Conservation (phyloP, 176 grass and related monocot genomes). For the Otatea glauca region DNA sequence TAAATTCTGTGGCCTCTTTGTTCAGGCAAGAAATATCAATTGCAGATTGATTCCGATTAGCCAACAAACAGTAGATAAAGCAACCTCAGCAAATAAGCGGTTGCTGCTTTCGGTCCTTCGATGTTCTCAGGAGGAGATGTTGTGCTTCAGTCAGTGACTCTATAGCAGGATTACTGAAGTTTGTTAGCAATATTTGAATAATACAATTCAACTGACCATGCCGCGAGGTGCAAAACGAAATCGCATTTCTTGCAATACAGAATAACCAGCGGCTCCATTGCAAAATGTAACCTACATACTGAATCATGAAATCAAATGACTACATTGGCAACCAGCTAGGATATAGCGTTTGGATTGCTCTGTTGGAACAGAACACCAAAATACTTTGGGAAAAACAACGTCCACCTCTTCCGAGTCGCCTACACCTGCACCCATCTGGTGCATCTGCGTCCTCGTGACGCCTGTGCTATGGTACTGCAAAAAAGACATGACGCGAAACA, state of each 20-base stretch:
- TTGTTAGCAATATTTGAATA: neutral
- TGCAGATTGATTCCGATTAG: neutral
- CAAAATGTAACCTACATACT: neutral
- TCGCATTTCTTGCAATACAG: neutral
- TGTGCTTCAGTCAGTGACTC: neutral
- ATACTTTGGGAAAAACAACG: no score
- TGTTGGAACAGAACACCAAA: no score
- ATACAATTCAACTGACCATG: neutral
- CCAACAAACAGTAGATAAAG: neutral
- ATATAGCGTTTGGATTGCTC: neutral
- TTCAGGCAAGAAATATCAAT: neutral
- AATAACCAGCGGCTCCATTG: neutral
- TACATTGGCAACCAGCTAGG: neutral
- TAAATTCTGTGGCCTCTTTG: neutral
- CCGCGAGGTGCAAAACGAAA: neutral
- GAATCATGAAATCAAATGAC: neutral
- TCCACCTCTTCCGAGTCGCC: no score
- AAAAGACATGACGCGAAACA: no score
- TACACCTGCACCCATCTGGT: no score
- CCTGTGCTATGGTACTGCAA: no score
- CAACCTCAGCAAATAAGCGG: neutral
- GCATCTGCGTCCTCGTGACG: no score
- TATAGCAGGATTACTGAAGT: neutral
- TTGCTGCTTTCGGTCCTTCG: neutral
- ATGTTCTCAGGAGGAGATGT: neutral